These are phyloP conservation scores for Dispira simplex DNA, from an alignment of 192 early-diverging fungal species.

Conservation along the genomic window DNA sequence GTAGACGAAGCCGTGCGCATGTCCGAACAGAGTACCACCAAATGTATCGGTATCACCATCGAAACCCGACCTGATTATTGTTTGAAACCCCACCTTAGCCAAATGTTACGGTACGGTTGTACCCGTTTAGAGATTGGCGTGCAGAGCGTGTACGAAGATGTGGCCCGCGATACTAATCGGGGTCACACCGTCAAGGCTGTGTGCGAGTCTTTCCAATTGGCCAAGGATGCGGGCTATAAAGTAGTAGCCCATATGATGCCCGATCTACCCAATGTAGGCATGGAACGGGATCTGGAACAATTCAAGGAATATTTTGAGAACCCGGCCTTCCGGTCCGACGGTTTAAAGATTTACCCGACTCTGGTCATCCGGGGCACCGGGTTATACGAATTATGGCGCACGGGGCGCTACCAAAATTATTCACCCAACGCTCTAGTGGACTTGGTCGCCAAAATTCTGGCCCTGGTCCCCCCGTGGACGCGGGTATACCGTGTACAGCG, in stretches of 20 bases:
- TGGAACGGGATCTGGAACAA: slow-evolving; percentile 98
- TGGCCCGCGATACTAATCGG: slow-evolving; percentile 94
- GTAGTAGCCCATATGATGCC: slow-evolving; percentile 99
- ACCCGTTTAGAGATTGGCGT: slow-evolving; percentile 97
- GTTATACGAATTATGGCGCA: slow-evolving; percentile 97
- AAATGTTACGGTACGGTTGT: slow-evolving; percentile 98
- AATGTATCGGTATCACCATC: slow-evolving; percentile 99
- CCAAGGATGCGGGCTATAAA: slow-evolving; percentile 98
- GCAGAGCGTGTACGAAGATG: slow-evolving; percentile 98
- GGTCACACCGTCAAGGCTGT: slow-evolving; percentile 98
- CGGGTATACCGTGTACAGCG: slow-evolving; percentile 96
- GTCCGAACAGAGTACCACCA: slow-evolving; percentile 91
- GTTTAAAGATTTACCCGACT: slow-evolving; percentile 96
- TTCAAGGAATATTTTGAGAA: slow-evolving; percentile 99
- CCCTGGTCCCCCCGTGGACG: slow-evolving; percentile 97
- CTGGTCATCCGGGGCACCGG: slow-evolving; percentile 98
- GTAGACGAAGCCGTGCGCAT: slow-evolving; percentile 96
- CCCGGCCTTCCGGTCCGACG: slow-evolving; percentile 96
- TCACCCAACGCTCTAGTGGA: slow-evolving; percentile 92
- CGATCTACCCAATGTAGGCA: slow-evolving; percentile 97
- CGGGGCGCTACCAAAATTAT: slow-evolving; percentile 95
- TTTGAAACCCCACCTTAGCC: slow-evolving; percentile 91
- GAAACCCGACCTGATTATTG: slow-evolving; percentile 98
- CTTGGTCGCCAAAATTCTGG: slow-evolving; percentile 85
- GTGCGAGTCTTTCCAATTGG: slow-evolving; percentile 92